Conservation (phyloP, 2,329 filamentous ascomycete species). For the Ophiostoma populinum region DNA sequence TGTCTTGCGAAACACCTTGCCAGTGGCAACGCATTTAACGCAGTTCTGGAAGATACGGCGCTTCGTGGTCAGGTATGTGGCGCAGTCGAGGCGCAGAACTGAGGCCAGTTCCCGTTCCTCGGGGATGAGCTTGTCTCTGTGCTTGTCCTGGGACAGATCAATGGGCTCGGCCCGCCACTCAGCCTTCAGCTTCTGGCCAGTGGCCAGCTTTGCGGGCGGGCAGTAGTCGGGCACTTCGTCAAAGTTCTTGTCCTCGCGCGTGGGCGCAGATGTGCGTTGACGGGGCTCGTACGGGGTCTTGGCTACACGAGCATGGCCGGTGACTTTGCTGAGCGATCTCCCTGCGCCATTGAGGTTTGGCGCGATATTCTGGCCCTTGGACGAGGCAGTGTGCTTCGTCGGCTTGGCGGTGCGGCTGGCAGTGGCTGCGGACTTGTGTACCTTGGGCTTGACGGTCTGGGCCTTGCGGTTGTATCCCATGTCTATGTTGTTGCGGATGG, state of each 20-base stretch:
- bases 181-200: slow-evolving; percentile 57
- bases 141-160: slow-evolving; percentile 56
- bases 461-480: too few relatives aligned
- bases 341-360: slow-evolving; percentile 6
- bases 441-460: too few relatives aligned
- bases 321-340: too few relatives aligned
- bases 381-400: background rate
- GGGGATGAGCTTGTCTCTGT: slow-evolving; percentile 53
- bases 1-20: slow-evolving; percentile 85
- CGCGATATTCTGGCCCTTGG: slow-evolving; percentile 14
- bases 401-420: slow-evolving; percentile 8
- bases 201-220: slow-evolving; percentile 46
- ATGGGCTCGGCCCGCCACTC: slow-evolving; percentile 75
- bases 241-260: slow-evolving; percentile 66
- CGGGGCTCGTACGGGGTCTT: background rate
- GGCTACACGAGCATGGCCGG: too few relatives aligned
- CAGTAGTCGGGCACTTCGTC: slow-evolving; percentile 52
- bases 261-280: slow-evolving; percentile 6
- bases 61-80: slow-evolving; percentile 84
- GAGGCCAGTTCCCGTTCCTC: slow-evolving; percentile 64
- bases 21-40: slow-evolving; percentile 45
- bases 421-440: too few relatives aligned
- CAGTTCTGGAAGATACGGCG: slow-evolving; percentile 73
- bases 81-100: slow-evolving; percentile 66
- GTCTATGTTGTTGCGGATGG: too few relatives aligned